A percentile compares a stretch with the other conserved stretches of the same genome.
Conservation (phyloP, 208 protist species). For the Trypanosomatidae sp. region DNA sequence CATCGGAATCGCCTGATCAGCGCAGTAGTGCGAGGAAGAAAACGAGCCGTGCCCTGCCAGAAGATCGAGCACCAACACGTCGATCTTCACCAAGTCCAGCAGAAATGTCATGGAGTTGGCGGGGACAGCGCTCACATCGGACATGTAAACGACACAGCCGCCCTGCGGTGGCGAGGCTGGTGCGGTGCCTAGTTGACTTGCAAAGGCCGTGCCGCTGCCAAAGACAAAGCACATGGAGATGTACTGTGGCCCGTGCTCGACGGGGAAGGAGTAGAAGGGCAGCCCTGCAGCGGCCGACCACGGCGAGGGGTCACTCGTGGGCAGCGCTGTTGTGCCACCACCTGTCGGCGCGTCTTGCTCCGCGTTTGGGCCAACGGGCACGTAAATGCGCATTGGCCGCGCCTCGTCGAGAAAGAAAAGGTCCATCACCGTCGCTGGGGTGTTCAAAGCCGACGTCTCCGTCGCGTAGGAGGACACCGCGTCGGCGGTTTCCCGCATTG, state of each 20-base stretch:
- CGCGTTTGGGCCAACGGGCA: slow-evolving; percentile 15
- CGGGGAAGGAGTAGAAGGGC: slow-evolving; percentile 67
- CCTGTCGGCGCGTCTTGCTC: too few relatives aligned
- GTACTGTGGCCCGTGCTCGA: slow-evolving; percentile 76
- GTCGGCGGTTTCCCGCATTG: slow-evolving; percentile 5
- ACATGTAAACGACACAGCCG: slow-evolving; percentile 84
- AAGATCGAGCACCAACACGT: slow-evolving; percentile 79
- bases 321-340: too few relatives aligned
- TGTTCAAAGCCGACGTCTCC: not conserved
- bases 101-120: slow-evolving; percentile 59
- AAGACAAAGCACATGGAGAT: slow-evolving; percentile 87
- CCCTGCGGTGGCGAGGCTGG: not conserved
- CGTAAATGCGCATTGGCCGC: slow-evolving; percentile 44
- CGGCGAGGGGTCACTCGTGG: too few relatives aligned
- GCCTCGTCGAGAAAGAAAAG: slow-evolving; percentile 41
- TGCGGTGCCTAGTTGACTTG: slow-evolving; percentile 26
- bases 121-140: slow-evolving; percentile 67
- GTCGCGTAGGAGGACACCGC: slow-evolving; percentile 10
- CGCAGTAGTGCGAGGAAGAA: slow-evolving; percentile 71
- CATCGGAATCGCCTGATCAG: slow-evolving; percentile 66
- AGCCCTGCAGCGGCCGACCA: too few relatives aligned
- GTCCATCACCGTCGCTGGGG: slow-evolving; percentile 39
- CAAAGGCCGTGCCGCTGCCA: slow-evolving; percentile 63
- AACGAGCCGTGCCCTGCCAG: slow-evolving; percentile 48
- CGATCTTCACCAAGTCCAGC: slow-evolving; percentile 73